Evolutionary conservation across 2,329 filamentous ascomycete genomes (phyloP), one percentile per base, ranked within the genome.

Genomic region (Westerdykella ornata): DNA sequence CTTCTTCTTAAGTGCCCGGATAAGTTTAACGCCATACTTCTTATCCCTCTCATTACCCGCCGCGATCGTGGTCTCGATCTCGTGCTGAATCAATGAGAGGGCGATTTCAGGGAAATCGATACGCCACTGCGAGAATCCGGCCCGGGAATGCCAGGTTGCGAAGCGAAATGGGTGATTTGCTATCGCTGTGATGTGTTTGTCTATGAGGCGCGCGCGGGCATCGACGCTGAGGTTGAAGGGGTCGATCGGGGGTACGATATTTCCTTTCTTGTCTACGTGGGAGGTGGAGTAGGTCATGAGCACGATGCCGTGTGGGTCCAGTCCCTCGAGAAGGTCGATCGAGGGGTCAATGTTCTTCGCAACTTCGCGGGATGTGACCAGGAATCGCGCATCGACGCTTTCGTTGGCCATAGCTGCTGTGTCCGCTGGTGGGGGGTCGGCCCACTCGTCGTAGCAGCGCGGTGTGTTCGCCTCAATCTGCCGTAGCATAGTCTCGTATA

Each of bases 31-130:
- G 1, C 88, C 88, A 35, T 84, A 73, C 6, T 78, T 77, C 6
- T 88, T 88, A 53, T 87, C 88, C 2, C 80, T 79, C 11, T 32
- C 41, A 39, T 36, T 41, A 7, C 46, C 40, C 4, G 87, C 80
- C 48, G 84, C 78, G 42, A 97, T 83, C 32, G 88, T 82, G 12
- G 82, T 80, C 63, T 96, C 88, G 20, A 97, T 72, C 62, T 96
- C 88, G 5, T 77, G 70, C 55, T 89, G 82, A 34, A 84, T 81
- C 26, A 97, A 70, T 38, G 76, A 75, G 33, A 79, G 74, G 38
- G 87, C 74, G 3, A 97, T 72, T 7, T 77, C 73, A n/a, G 78
- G 74, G 59, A 92, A 94, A 56, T 95, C 82, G 4, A 97, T 79
- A 0, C 81, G 83, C 86, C 88, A 98, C 56, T 85, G 81, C 22